Evolutionary conservation across 2,329 filamentous ascomycete species (phyloP).

Genomic region (Diaporthe velutina): DNA sequence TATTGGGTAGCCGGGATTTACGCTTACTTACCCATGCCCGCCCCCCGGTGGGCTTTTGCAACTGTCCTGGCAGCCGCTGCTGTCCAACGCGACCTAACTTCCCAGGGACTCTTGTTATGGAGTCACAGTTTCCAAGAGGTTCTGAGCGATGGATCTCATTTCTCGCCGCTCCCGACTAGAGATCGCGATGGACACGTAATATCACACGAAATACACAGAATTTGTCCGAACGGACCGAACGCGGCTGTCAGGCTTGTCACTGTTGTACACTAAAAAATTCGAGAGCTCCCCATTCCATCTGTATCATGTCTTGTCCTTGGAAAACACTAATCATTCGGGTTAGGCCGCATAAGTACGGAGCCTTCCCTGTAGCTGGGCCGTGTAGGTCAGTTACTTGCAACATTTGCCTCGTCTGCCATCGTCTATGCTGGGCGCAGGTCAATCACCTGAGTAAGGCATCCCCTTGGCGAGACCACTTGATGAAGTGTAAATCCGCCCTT

Average conservation of each 20-base stretch:
- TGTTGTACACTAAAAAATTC: too few species aligned
- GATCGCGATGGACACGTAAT: too few species aligned
- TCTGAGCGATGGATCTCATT: background rate
- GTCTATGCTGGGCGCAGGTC: background rate
- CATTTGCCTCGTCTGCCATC: background rate
- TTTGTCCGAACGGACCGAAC: too few species aligned
- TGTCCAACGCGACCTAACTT: background rate
- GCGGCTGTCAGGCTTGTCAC: too few species aligned
- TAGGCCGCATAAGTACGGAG: background rate
- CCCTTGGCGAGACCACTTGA: background rate
- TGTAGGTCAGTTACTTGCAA: background rate
- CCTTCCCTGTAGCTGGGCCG: too few species aligned
- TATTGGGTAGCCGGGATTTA: background rate
- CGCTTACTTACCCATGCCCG: too few species aligned
- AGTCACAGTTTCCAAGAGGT: background rate
- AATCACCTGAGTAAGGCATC: slow-evolving; percentile 9
- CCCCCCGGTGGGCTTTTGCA: background rate
- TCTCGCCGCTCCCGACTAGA: background rate
- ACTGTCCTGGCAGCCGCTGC: background rate
- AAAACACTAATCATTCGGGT: too few species aligned
- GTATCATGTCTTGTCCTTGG: too few species aligned
- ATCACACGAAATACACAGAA: too few species aligned
- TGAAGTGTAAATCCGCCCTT: background rate
- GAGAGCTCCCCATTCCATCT: too few species aligned
- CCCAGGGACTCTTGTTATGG: background rate